Evolutionary conservation across 106 monocot genomes (phyloP), one percentile per base, ranked within the genome.

Genomic region (Allium fistulosum): DNA sequence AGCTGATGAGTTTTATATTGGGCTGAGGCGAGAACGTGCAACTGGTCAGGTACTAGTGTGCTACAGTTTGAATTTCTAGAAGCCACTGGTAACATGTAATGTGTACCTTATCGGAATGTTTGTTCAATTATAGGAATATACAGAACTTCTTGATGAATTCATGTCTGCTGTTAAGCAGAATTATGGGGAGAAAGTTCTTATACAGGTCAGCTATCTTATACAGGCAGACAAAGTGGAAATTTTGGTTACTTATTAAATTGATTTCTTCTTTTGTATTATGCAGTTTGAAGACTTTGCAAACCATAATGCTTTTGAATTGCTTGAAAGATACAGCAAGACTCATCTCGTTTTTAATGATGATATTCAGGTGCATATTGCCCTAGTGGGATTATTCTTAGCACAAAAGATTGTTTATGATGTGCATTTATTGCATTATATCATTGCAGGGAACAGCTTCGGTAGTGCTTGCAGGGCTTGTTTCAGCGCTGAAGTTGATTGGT

Each of bases 241-340:
- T 17, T 16, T 8, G 18, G 14, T 16, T 64, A 2, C 52, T 66
- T 14, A 3, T 17, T 11, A 26, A 48, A 53, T 26, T 0, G 59
- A 5, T 18, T 8, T 17, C 10, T 50, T 18, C 37, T 37, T 15
- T 49, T 18, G 10, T 17, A 18, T 63, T 18, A 75, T 72, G 22
- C 78, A 94, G 94, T 94, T 94, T 79, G 94, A 94, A 69, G 94
- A 94, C 71, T 94, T 94, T 68, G 94, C 94, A 10, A 94, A 94
- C 78, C 94, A 94, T 71, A 94, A 94, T 79, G 90, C 94, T 48
- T 94, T 94, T 74, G 80, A 75, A 13, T 84, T 94, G 75, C 90
- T 94, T 62, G 72, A 86, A 50, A 94, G 80, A 68, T 94, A 94
- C 62, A 52, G 87, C 17, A 94, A 64, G 55, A 90, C 71, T 49